Conservation (phyloP, 2,329 filamentous ascomycete genomes). For the Arthrobotrys musiformis region DNA sequence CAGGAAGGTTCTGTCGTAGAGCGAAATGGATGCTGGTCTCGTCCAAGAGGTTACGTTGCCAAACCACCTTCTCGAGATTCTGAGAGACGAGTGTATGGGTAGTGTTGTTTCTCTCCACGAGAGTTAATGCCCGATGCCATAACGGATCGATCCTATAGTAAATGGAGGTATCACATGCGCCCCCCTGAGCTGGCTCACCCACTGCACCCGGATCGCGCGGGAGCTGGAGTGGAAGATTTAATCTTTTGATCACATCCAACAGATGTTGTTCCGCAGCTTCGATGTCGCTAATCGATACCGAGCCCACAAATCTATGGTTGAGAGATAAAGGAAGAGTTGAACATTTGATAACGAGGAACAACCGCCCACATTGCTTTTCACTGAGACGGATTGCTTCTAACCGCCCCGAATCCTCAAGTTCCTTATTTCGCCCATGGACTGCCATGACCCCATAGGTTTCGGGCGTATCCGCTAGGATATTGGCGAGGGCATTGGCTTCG, state of each 20-base stretch:
- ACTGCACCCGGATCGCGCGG: too few species aligned
- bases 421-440: neutral
- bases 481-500: neutral
- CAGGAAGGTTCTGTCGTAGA: neutral
- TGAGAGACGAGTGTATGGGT: neutral
- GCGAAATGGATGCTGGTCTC: constrained; percentile 1
- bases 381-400: neutral
- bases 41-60: neutral
- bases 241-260: neutral
- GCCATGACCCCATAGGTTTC: neutral
- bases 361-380: neutral
- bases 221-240: neutral
- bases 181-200: too few species aligned
- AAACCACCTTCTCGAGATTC: neutral
- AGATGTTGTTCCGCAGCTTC: neutral
- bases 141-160: neutral
- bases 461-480: neutral
- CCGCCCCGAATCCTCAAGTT: neutral
- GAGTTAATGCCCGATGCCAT: neutral
- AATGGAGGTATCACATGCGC: too few species aligned
- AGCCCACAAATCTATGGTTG: too few species aligned
- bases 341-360: neutral
- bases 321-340: neutral
- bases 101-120: neutral
- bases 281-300: neutral